These are phyloP conservation scores for Polymyxa betae DNA, from an alignment of 208 protist species.

Conservation along the genomic window DNA sequence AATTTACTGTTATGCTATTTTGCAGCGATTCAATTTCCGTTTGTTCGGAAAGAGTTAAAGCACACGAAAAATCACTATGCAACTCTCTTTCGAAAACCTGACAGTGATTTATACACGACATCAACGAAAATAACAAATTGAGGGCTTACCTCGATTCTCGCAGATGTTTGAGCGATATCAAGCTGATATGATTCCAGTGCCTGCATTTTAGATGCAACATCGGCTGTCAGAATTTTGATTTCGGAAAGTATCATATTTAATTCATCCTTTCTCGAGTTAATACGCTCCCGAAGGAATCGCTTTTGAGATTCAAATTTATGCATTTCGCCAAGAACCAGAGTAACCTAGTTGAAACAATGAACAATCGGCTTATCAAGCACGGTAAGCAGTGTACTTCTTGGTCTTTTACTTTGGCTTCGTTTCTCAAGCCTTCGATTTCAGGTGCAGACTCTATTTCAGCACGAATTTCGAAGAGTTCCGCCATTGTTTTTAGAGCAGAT, in stretches of 20 bases:
- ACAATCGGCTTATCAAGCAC: not conserved
- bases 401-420: conserved; percentile 3
- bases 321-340: conserved; percentile 15
- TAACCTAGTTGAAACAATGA: not conserved
- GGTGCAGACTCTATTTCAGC: not conserved
- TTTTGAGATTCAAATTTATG: not conserved
- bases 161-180: not conserved
- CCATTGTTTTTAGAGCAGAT: conserved; percentile 76
- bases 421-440: not conserved
- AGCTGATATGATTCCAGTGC: not conserved
- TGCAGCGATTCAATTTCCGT: not conserved
- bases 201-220: not conserved
- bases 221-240: not conserved
- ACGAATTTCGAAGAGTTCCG: not conserved
- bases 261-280: not conserved
- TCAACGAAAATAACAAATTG: not conserved
- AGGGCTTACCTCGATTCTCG: not conserved
- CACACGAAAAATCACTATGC: not conserved
- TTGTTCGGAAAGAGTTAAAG: not conserved
- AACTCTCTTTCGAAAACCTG: not conserved
- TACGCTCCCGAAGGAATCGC: not conserved
- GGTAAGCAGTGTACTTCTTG: not conserved
- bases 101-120: not conserved
- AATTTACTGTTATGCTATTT: not conserved
- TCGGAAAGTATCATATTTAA: not conserved